phyloP scores from a whole-genome alignment of 1,284 basidiomycete species.

The Jaminaea rosea region DNA sequence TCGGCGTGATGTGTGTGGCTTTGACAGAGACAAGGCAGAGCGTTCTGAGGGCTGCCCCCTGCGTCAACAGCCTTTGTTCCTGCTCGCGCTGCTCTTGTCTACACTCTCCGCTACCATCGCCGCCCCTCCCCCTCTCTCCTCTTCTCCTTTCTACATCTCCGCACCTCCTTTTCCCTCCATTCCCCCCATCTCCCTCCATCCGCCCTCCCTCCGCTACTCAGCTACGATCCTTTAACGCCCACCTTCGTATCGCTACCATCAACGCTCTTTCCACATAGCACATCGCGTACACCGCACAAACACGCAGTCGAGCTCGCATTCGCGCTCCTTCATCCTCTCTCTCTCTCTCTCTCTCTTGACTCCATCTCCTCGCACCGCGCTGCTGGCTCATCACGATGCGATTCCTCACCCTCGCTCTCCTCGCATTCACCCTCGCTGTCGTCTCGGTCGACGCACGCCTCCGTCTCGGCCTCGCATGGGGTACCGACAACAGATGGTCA shows the following conservation, averaged over 20 bases:
- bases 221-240: background rate
- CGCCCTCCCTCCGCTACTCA: background rate
- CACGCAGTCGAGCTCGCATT: too few species aligned
- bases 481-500: slow-evolving; percentile 31
- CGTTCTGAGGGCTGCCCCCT: too few species aligned
- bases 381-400: too few species aligned
- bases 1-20: too few species aligned
- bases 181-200: background rate
- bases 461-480: slow-evolving; percentile 31
- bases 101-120: too few species aligned
- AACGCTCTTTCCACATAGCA: background rate
- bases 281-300: too few species aligned
- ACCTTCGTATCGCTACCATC: background rate
- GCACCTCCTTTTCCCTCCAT: background rate
- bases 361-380: background rate
- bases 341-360: background rate
- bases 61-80: too few species aligned
- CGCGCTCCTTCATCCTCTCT: too few species aligned
- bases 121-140: too few species aligned
- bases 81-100: too few species aligned
- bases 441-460: background rate
- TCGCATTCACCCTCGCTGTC: background rate
- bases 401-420: background rate
- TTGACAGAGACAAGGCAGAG: too few species aligned
- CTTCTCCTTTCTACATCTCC: too few species aligned